Evolutionary conservation across 2,329 filamentous ascomycete species (phyloP).

Genomic region (Pochonia chlamydosporia): DNA sequence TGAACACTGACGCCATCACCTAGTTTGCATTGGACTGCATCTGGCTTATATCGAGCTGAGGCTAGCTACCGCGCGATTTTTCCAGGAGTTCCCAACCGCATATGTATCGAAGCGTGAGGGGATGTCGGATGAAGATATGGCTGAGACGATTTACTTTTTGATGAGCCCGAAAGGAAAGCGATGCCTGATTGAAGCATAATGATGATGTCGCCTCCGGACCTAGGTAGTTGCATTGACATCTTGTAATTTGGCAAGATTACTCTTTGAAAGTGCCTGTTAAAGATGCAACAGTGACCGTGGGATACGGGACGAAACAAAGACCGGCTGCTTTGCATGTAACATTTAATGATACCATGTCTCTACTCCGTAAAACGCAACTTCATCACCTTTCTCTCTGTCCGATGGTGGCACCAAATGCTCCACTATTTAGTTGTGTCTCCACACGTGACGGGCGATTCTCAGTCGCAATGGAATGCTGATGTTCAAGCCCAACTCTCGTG

Average conservation of each 20-base stretch:
- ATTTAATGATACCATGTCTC: too few species aligned
- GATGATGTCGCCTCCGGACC: background rate
- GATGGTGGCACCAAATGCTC: too few species aligned
- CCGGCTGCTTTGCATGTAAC: too few species aligned
- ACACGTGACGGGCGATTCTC: background rate
- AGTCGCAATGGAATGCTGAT: background rate
- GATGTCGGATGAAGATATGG: slow-evolving; percentile 31
- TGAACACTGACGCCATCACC: background rate
- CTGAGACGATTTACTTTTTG: slow-evolving; percentile 26
- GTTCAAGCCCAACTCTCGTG: background rate
- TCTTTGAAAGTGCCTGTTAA: too few species aligned
- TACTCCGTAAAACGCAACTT: too few species aligned
- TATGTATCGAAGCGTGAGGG: slow-evolving; percentile 24
- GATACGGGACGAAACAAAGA: too few species aligned
- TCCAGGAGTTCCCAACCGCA: slow-evolving; percentile 36
- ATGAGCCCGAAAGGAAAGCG: slow-evolving; percentile 22
- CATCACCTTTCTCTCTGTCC: too few species aligned
- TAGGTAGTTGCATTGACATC: background rate
- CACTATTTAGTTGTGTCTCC: background rate
- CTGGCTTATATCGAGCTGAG: slow-evolving; percentile 51
- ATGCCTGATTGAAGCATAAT: slow-evolving; percentile 21
- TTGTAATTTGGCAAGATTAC: too few species aligned
- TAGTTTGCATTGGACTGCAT: slow-evolving; percentile 49
- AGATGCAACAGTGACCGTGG: too few species aligned
- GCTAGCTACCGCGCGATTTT: slow-evolving; percentile 45